Evolutionary conservation across 2,329 filamentous ascomycete species (phyloP), one percentile per base, ranked within the genome.

Genomic region (Calonectria ilicicola): DNA sequence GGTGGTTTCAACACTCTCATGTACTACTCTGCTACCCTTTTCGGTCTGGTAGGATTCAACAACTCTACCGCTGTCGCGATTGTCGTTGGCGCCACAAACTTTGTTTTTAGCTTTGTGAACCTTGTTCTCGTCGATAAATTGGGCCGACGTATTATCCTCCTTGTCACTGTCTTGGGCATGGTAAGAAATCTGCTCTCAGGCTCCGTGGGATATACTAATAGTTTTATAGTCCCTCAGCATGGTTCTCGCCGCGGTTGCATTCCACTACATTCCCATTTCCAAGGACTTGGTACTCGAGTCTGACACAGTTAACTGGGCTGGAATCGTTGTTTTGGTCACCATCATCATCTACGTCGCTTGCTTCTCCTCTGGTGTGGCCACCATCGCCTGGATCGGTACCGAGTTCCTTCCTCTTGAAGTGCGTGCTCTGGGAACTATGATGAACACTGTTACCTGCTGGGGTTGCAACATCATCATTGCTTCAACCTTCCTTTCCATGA

Each of bases 1-100:
- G 82, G 85, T 6, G 87, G 87, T 0, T 87, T 89, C 78, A 89
- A 89, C 73, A 87, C 87, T 1, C 80, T 89, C 29, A 81, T 83
- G 65, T 88, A 88, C 79, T 89, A 88, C 78, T 85, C 84, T 0
- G 86, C 86, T 0, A 87, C 84, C 0, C 79, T 89, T 0, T 89
- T 89, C 74, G 75, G 80, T 2, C 83, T 88, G 7, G 86, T 88
- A 23, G 86, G 87, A 2, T 88, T 89, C 77, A 75, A 81, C 35
- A 86, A 88, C 66, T 83, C 87, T 1, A 83, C 84, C 0, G 85
- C 84, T 0, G 86, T 89, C n/a, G 82, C 83, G 1, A 83, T 83
- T n/a, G 82, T 86, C 64, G 82, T 86, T 21, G 84, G 83, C 1
- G 84, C 79, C 3, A 85, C 85, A 1, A 87, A 87, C 63, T 88